Evolutionary conservation across 2,329 filamentous ascomycete genomes (phyloP), one percentile per base, ranked within the genome.

Genomic region (Aspergillus brunneoviolaceus): DNA sequence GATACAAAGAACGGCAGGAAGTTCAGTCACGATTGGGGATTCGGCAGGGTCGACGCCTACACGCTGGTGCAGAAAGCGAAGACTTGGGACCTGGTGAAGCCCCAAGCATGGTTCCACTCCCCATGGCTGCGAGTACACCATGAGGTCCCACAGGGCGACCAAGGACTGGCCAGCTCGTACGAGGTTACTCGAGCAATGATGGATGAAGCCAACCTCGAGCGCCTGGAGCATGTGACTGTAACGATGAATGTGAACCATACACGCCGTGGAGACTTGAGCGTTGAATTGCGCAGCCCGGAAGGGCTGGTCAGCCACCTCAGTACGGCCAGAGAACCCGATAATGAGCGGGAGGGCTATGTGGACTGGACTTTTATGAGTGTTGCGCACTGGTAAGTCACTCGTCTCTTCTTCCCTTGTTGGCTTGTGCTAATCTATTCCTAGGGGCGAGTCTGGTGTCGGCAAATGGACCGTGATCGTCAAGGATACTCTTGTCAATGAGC

Each of bases 321-420:
- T 4, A 90, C 88, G 12, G 81, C 89, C 1, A 89, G 95, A 65
- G 83, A 83, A 61, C 76, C 85, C 23, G 95, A 99, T 74, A 80
- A 83, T 1, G 84, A 83, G 39, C 73, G 78, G 0, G 76, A 78
- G 23, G 95, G 95, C 9, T 99, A 98, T 74, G 80, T 88, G 42
- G 92, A 98, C 77, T 99, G 95, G 95, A 98, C 94, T 0, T 99
- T 99, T 70, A 99, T 99, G 95, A 96, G 89, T 63, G 95, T 99
- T 42, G 93, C 89, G 64, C 95, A 99, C 74, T 99, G 93, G 90
- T 92, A 83, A 77, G 88, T 77, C 31, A 48, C 19, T 51, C 25
- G 55, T 23, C 23, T 23, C 52, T 16, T 55, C 54, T 6, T 45
- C 49, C 19, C 51, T 39, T 29, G 27, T 51, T 35, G 55, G 31